Evolutionary conservation across 306 rosid species (phyloP).

Genomic region (Citrullus mucosospermus): DNA sequence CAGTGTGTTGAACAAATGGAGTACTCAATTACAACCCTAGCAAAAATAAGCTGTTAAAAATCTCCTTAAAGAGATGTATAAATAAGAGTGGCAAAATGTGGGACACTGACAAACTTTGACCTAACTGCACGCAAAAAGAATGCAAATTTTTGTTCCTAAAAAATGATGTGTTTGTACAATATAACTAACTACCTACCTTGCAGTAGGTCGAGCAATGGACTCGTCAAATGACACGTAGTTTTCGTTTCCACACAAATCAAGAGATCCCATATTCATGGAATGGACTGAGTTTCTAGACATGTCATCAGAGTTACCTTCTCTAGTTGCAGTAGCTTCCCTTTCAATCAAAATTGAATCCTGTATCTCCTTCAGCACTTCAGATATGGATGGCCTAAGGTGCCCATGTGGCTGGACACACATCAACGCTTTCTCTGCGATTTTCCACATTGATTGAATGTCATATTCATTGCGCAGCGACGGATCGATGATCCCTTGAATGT

Average conservation of each 20-base stretch:
- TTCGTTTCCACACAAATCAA: slow-evolving; percentile 54
- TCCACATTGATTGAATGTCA: slow-evolving; percentile 96
- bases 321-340: slow-evolving; percentile 34
- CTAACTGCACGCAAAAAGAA: neutral
- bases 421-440: slow-evolving; percentile 94
- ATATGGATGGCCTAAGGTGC: slow-evolving; percentile 75
- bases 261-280: slow-evolving; percentile 52
- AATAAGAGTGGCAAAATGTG: neutral
- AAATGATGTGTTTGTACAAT: neutral
- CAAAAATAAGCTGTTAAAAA: neutral
- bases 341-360: slow-evolving; percentile 82
- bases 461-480: slow-evolving; percentile 44
- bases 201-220: slow-evolving; percentile 56
- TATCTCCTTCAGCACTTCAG: slow-evolving; percentile 93
- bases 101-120: neutral
- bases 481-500: slow-evolving; percentile 90
- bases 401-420: slow-evolving; percentile 94
- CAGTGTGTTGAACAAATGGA: neutral
- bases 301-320: slow-evolving; percentile 64
- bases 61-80: neutral
- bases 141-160: neutral
- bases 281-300: slow-evolving; percentile 47
- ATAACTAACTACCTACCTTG: slow-evolving; percentile 30
- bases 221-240: slow-evolving; percentile 66
- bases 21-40: neutral